phyloP scores from a whole-genome alignment of 176 grass and related monocot species.

The Thalia dealbata region DNA sequence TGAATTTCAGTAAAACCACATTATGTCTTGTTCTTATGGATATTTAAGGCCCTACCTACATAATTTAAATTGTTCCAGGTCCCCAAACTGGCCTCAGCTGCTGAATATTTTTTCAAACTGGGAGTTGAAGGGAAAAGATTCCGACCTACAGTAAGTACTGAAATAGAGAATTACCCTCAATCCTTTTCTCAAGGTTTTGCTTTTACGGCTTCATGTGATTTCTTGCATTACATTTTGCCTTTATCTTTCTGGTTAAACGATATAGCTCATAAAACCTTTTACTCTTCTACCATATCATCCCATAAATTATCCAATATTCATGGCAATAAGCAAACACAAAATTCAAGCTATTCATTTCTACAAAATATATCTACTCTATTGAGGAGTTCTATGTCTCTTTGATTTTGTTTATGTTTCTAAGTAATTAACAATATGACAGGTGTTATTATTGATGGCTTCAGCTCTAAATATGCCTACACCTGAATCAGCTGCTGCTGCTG shows the following conservation, averaged over 20 bases:
- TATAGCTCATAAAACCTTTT: background rate
- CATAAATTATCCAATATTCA: background rate
- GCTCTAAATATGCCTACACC: slow-evolving; percentile 66
- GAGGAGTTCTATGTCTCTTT: background rate
- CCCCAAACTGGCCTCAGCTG: slow-evolving; percentile 85
- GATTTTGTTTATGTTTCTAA: background rate
- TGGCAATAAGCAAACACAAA: background rate
- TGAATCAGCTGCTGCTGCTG: slow-evolving; percentile 17
- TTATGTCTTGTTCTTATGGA: background rate
- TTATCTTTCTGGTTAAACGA: background rate
- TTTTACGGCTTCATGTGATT: background rate
- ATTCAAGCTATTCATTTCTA: background rate
- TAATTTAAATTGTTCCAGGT: slow-evolving; percentile 42
- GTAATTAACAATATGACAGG: slow-evolving; percentile 31
- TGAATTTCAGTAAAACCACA: background rate
- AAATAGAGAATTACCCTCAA: background rate
- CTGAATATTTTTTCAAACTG: slow-evolving; percentile 86
- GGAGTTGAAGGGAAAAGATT: slow-evolving; percentile 94
- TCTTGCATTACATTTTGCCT: background rate
- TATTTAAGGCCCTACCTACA: background rate
- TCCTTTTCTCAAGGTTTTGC: background rate
- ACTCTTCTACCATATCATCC: background rate
- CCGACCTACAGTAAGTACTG: slow-evolving; percentile 67
- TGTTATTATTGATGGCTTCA: slow-evolving; percentile 88
- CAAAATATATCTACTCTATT: background rate